phyloP scores from a whole-genome alignment of 805 yeast species.

The Nakazawaea molendinolei region DNA sequence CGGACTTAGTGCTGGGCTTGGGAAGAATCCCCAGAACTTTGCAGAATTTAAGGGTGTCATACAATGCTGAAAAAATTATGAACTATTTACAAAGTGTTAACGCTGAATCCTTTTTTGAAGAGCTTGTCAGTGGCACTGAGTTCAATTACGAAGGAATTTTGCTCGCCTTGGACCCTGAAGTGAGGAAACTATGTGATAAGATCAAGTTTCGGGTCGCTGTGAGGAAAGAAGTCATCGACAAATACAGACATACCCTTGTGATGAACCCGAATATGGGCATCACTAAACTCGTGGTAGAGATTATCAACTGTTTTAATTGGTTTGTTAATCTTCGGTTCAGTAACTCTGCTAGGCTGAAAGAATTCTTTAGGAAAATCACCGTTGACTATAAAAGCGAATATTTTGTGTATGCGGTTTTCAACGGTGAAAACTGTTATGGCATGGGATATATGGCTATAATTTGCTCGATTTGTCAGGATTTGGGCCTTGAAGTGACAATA shows the following conservation, averaged over 20 bases:
- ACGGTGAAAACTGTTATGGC: neutral
- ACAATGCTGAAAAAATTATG: too few species aligned
- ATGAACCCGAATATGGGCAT: too few species aligned
- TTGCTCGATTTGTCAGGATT: constrained; percentile 8
- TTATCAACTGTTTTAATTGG: too few species aligned
- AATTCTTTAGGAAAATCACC: too few species aligned
- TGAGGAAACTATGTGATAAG: neutral
- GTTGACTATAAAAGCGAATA: neutral
- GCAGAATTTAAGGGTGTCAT: too few species aligned
- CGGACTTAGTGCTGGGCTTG: too few species aligned
- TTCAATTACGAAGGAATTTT: constrained; percentile 2
- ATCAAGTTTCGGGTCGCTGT: neutral
- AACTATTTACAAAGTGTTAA: neutral
- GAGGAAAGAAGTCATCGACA: constrained; percentile 1
- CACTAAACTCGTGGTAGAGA: too few species aligned
- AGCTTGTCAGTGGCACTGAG: neutral
- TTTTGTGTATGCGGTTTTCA: constrained; percentile 3
- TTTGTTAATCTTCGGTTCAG: too few species aligned
- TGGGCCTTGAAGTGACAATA: constrained; percentile 3
- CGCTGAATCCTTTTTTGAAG: constrained; percentile 1
- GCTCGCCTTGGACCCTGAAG: too few species aligned
- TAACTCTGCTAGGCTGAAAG: too few species aligned
- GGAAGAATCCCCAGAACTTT: too few species aligned
- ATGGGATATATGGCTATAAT: neutral
- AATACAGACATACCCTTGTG: too few species aligned